Percentiles rank a stretch among this genome's conserved stretches.
These are phyloP conservation scores for Cladochytrium replicatum DNA, from an alignment of 192 early-diverging fungal genomes.

Conservation along the genomic window DNA sequence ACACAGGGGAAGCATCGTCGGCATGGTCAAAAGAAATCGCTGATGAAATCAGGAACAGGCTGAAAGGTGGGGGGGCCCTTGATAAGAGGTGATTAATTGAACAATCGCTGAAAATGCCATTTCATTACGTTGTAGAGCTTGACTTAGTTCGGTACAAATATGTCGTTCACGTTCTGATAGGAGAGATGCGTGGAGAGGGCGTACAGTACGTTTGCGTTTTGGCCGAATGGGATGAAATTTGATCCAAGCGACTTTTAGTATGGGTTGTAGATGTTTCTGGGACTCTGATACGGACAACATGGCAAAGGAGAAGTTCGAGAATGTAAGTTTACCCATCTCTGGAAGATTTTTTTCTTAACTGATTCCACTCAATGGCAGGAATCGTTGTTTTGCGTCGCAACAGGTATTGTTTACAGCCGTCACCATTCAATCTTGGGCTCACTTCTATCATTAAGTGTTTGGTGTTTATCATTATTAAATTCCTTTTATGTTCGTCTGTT, in stretches of 20 bases:
- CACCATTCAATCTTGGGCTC: too few relatives aligned
- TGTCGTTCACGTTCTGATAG: constrained; percentile 48
- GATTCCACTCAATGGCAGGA: constrained; percentile 20
- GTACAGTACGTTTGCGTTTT: constrained; percentile 26
- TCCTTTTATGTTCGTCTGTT: too few relatives aligned
- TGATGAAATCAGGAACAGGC: constrained; percentile 47
- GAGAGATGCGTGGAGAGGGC: constrained; percentile 52
- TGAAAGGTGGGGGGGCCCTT: constrained; percentile 32
- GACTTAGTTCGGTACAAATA: constrained; percentile 47
- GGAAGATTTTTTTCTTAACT: constrained; percentile 2
- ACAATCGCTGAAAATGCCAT: background rate
- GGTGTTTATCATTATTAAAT: constrained; percentile 40
- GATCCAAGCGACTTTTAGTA: constrained; percentile 15
- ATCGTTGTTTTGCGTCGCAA: constrained; percentile 45
- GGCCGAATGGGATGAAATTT: background rate
- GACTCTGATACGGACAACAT: constrained; percentile 54
- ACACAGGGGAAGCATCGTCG: constrained; percentile 40
- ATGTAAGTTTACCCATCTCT: constrained; percentile 24
- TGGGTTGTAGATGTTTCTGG: constrained; percentile 53
- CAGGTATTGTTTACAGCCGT: constrained; percentile 17
- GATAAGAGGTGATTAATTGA: background rate
- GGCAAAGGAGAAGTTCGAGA: constrained; percentile 48
- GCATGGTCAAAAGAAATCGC: constrained; percentile 44
- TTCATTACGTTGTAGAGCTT: constrained; percentile 26
- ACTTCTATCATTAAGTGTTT: constrained; percentile 20